These are phyloP conservation scores for Suillus fuscotomentosus DNA, from an alignment of 768 basidiomycete species.

Conservation along the genomic window DNA sequence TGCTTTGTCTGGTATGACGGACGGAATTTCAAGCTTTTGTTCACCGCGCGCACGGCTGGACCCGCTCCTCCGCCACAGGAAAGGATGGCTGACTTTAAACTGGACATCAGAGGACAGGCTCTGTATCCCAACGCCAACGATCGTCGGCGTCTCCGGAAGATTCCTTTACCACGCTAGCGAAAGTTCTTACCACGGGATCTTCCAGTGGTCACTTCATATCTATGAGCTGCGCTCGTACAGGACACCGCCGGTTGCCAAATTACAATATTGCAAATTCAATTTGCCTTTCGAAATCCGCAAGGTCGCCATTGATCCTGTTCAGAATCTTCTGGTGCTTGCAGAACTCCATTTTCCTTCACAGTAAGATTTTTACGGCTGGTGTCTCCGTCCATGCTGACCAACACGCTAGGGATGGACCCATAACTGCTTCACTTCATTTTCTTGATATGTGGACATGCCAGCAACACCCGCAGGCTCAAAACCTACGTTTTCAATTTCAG, in stretches of 20 bases:
- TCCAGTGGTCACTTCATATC: constrained; percentile 31
- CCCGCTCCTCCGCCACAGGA: constrained; percentile 28
- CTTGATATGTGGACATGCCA: constrained; percentile 55
- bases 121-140: constrained; percentile 30
- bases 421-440: constrained; percentile 40
- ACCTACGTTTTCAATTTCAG: constrained; percentile 26
- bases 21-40: constrained; percentile 22
- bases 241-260: constrained; percentile 19
- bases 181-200: constrained; percentile 29
- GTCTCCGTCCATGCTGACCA: not conserved
- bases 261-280: constrained; percentile 32
- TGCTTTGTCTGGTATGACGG: constrained; percentile 27
- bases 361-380: constrained; percentile 10
- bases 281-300: constrained; percentile 33
- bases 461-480: constrained; percentile 46
- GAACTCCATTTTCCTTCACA: constrained; percentile 29
- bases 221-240: constrained; percentile 34
- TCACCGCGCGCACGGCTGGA: constrained; percentile 24
- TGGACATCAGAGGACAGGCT: constrained; percentile 31
- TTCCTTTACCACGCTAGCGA: constrained; percentile 35
- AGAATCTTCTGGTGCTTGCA: constrained; percentile 29
- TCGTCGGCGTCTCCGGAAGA: constrained; percentile 30
- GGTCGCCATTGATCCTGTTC: constrained; percentile 30
- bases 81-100: constrained; percentile 32
- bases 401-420: constrained; percentile 22